Conservation (phyloP, 1,284 basidiomycete genomes). For the Porogramme epimiltina region DNA sequence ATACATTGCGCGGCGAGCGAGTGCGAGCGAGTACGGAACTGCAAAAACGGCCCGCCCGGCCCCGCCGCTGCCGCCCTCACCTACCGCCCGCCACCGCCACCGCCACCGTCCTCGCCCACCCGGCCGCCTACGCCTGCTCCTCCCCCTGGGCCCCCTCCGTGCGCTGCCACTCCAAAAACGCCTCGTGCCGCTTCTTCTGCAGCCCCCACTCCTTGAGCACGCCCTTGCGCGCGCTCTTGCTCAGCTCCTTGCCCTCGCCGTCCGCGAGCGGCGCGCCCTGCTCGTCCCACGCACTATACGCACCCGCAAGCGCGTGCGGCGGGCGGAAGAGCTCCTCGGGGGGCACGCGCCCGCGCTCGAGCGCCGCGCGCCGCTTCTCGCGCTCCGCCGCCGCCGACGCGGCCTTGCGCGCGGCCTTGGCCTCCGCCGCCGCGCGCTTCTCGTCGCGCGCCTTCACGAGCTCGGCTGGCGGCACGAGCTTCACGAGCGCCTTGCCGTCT, state of each 20-base stretch:
- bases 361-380: constrained; percentile 76
- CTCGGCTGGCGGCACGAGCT: constrained; percentile 85
- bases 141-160: constrained; percentile 33
- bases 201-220: constrained; percentile 75
- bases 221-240: constrained; percentile 84
- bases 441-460: constrained; percentile 87
- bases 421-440: constrained; percentile 78
- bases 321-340: constrained; percentile 86
- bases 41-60: too few species aligned
- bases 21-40: too few species aligned
- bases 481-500: constrained; percentile 96
- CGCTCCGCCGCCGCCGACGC: constrained; percentile 73
- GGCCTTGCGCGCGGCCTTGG: constrained; percentile 83
- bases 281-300: constrained; percentile 83
- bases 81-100: too few species aligned
- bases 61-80: too few species aligned
- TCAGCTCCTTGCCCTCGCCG: constrained; percentile 81
- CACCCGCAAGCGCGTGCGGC: constrained; percentile 70
- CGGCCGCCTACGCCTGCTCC: background rate
- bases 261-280: constrained; percentile 86
- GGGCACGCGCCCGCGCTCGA: constrained; percentile 82
- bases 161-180: constrained; percentile 64
- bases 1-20: too few species aligned
- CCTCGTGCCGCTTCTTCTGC: constrained; percentile 82
- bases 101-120: too few species aligned